Percentiles rank a stretch among this genome's conserved stretches.
Conservation (phyloP, 495 filamentous ascomycete species). For the Glutinoglossum americanum region DNA sequence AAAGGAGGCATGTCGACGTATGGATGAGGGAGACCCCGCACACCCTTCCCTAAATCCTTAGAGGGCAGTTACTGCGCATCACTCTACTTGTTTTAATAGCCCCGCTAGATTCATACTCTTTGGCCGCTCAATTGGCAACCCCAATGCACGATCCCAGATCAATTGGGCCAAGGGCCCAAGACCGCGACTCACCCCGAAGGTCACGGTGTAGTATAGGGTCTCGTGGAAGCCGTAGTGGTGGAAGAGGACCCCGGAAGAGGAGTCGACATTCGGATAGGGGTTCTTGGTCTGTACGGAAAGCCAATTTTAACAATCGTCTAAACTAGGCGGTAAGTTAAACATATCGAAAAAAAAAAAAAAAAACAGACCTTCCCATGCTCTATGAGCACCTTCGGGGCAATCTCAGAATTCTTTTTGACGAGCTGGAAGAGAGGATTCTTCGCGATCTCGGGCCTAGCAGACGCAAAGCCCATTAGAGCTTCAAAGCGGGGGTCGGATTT, state of each 20-base stretch:
- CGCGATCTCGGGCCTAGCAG: constrained; percentile 60
- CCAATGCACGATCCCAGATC: constrained; percentile 87
- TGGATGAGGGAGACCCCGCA: too few relatives aligned
- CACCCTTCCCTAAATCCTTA: too few relatives aligned
- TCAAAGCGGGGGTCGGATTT: constrained; percentile 94
- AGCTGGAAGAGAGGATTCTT: constrained; percentile 80
- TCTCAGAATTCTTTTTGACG: constrained; percentile 63
- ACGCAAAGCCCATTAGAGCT: constrained; percentile 89
- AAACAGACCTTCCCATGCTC: constrained; percentile 64
- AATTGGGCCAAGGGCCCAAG: constrained; percentile 82
- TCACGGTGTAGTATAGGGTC: constrained; percentile 93
- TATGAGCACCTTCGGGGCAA: constrained; percentile 67
- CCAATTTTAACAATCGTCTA: background rate
- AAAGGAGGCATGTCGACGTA: too few relatives aligned
- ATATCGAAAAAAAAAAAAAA: background rate
- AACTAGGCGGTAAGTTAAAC: background rate
- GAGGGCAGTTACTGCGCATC: too few relatives aligned
- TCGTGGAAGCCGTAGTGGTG: constrained; percentile 93
- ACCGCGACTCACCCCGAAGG: constrained; percentile 83
- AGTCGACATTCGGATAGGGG: constrained; percentile 91
- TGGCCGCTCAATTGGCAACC: constrained; percentile 90
- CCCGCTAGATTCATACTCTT: constrained; percentile 91
- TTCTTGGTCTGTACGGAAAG: constrained; percentile 57
- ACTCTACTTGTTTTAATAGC: constrained; percentile 33
- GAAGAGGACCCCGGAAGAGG: constrained; percentile 78